Evolutionary conservation across 257 asterid genomes (phyloP), one percentile per base, ranked within the genome.

Genomic region (Henckelia pumila): DNA sequence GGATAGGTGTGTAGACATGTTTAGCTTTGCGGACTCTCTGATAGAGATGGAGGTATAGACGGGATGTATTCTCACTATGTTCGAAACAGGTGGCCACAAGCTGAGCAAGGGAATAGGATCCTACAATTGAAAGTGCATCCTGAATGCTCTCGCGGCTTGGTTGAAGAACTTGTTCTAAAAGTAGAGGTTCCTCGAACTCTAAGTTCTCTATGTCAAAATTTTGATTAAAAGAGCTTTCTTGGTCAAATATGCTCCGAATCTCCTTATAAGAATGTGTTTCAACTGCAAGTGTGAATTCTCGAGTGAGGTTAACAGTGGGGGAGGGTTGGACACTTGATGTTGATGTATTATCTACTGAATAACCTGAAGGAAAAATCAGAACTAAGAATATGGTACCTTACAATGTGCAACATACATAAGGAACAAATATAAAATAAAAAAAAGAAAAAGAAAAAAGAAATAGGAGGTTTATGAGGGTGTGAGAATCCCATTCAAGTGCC

Each of bases 251-350:
- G 29, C 81, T 81, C 77, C 90, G 80, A 60, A 90, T 84, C 79
- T 90, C 95, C 16, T 76, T 44, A 44, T 77, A 93, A 1, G 99
- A 93, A 78, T 75, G 66, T 22, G 94, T 79, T 55, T 89, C 82
- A 74, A 93, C 79, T 14, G 85, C 90, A 63, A 72, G 83, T 59
- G 79, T 63, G 79, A 88, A 93, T 74, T 91, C 97, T 29, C 73
- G 81, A 69, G 82, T 73, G 47, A 90, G 92, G 78, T 88, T 88
- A 59, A 86, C 88, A 2, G 96, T 88, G 22, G 98, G 94, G 66
- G 98, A 86, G 73, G 78, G 81, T 21, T 78, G 88, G 62, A 73
- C 76, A 71, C 90, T 85, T 19, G 97, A 85, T 13, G 76, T 63
- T 7, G 91, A 78, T 10, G 94, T 78, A 62, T 67, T 78, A 44